phyloP scores from a whole-genome alignment of 306 rosid genomes.

The Begonia loranthoides region DNA sequence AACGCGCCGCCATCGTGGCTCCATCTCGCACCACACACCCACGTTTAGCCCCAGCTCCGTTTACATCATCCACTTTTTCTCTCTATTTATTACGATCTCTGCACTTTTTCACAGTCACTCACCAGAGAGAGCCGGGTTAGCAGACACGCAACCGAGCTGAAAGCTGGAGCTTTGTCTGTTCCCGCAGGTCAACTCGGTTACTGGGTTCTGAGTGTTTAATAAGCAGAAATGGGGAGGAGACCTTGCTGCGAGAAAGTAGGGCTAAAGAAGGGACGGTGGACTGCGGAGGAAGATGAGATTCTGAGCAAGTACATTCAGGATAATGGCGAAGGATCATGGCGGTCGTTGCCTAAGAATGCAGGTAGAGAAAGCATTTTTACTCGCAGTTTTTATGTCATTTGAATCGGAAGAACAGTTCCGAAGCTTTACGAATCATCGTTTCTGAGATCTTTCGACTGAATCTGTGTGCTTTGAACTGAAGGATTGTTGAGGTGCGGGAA shows the following conservation, averaged over 20 bases:
- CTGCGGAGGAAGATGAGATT: slow-evolving; percentile 48
- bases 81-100: neutral
- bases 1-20: neutral
- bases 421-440: too few species aligned
- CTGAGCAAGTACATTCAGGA: slow-evolving; percentile 34
- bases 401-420: neutral
- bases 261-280: slow-evolving; percentile 69
- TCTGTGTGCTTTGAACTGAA: neutral
- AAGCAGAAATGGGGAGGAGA: slow-evolving; percentile 46
- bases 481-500: slow-evolving; percentile 59
- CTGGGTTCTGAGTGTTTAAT: too few species aligned
- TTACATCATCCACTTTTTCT: neutral
- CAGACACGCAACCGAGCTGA: neutral
- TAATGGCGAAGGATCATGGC: slow-evolving; percentile 83
- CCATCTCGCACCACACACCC: neutral
- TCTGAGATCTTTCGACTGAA: neutral
- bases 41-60: neutral
- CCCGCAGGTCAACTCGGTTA: too few species aligned
- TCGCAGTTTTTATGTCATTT: neutral
- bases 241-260: slow-evolving; percentile 82
- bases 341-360: slow-evolving; percentile 64
- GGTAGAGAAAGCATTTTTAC: slow-evolving; percentile 17
- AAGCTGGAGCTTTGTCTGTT: too few species aligned
- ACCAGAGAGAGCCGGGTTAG: neutral
- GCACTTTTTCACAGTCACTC: neutral